Conservation (phyloP, 2,329 filamentous ascomycete genomes). For the Penicillium brasilianum region DNA sequence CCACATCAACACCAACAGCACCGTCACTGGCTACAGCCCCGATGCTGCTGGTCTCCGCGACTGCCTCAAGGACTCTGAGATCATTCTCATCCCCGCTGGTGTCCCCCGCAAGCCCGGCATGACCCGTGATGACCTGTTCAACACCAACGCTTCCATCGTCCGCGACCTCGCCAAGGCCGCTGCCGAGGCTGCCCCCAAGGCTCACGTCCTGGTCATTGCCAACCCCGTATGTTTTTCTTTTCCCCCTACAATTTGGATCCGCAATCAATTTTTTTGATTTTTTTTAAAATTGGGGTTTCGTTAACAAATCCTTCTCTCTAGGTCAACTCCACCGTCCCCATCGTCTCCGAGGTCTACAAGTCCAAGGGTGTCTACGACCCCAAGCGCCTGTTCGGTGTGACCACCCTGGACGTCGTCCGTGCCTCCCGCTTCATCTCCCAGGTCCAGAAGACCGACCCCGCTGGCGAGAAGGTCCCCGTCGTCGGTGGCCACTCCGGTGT, state of each 20-base stretch:
- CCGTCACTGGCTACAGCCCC: slow-evolving; percentile 86
- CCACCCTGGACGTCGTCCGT: slow-evolving; percentile 97
- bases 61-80: slow-evolving; percentile 84
- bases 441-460: slow-evolving; percentile 87
- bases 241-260: background rate
- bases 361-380: slow-evolving; percentile 94
- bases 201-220: slow-evolving; percentile 95
- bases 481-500: slow-evolving; percentile 96
- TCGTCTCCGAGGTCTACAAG: slow-evolving; percentile 97
- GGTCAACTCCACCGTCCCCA: slow-evolving; percentile 99
- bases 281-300: background rate
- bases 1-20: slow-evolving; percentile 99
- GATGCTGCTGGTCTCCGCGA: slow-evolving; percentile 74
- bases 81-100: slow-evolving; percentile 97
- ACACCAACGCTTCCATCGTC: slow-evolving; percentile 99
- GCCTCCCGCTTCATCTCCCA: slow-evolving; percentile 97
- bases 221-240: slow-evolving; percentile 73
- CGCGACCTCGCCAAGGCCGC: slow-evolving; percentile 95
- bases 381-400: slow-evolving; percentile 98
- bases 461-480: slow-evolving; percentile 92
- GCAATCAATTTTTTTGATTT: too few species aligned
- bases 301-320: slow-evolving; percentile 32
- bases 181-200: slow-evolving; percentile 85
- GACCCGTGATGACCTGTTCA: slow-evolving; percentile 99
- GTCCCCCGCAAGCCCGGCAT: slow-evolving; percentile 99